phyloP scores from a whole-genome alignment of 257 asterid genomes.

The Solanum microdontum region DNA sequence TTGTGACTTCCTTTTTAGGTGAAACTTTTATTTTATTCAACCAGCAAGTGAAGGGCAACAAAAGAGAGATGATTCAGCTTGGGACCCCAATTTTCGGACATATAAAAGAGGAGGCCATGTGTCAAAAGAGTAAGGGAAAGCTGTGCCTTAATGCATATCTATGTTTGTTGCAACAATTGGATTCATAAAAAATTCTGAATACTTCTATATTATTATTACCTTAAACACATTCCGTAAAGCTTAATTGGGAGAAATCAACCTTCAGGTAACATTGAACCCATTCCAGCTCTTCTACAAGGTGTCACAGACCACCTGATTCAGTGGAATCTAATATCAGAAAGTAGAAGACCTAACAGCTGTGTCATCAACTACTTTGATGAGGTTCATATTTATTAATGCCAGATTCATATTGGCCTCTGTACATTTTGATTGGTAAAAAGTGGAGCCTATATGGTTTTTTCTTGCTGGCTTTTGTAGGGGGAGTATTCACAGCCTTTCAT shows the following conservation, averaged over 20 bases:
- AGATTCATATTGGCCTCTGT: not conserved
- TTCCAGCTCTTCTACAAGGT: conserved; percentile 67
- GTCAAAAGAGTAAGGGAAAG: conserved; percentile 42
- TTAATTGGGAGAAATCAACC: not conserved
- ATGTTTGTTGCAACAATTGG: not conserved
- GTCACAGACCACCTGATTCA: conserved; percentile 72
- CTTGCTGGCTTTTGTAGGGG: conserved; percentile 33
- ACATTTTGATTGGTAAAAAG: not conserved
- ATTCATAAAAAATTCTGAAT: not conserved
- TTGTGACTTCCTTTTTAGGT: conserved; percentile 31
- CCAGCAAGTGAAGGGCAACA: conserved; percentile 80
- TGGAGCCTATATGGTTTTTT: not conserved
- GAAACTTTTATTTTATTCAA: conserved; percentile 85
- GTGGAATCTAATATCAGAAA: conserved; percentile 82
- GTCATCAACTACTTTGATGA: conserved; percentile 87
- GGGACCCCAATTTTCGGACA: conserved; percentile 86
- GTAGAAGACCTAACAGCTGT: conserved; percentile 80
- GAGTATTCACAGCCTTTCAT: conserved; percentile 93
- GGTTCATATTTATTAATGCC: conserved; percentile 23
- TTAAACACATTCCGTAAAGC: not conserved
- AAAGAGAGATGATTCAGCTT: conserved; percentile 92
- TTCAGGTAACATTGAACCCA: conserved; percentile 75
- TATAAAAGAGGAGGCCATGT: conserved; percentile 42
- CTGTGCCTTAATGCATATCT: not conserved
- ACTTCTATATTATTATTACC: not conserved